Conservation (phyloP, 495 filamentous ascomycete species). For the Lasiosphaeria ovina region DNA sequence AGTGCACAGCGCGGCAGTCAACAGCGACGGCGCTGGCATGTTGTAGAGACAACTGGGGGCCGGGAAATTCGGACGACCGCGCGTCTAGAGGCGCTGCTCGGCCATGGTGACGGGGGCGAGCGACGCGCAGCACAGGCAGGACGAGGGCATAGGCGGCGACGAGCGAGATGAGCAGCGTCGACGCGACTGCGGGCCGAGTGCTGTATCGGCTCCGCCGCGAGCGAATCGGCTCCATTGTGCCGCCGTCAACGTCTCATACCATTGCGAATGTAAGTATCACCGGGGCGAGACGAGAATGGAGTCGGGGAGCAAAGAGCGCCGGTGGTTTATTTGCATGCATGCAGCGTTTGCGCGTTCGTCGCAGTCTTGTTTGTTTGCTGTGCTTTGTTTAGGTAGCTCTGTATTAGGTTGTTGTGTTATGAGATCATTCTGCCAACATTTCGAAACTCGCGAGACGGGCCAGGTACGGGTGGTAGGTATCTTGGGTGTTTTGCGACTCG, state of each 20-base stretch:
- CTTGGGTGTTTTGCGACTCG: neutral
- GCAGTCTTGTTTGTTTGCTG: too few relatives aligned
- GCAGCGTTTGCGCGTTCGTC: too few relatives aligned
- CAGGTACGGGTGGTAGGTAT: neutral
- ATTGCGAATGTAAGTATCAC: constrained; percentile 1
- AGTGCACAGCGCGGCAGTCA: constrained; percentile 80
- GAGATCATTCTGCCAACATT: constrained; percentile 14
- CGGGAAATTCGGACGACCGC: too few relatives aligned
- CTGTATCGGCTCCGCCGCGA: constrained; percentile 25
- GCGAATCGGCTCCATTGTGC: constrained; percentile 23
- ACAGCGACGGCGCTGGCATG: constrained; percentile 4
- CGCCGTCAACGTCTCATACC: constrained; percentile 13
- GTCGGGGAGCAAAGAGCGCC: neutral
- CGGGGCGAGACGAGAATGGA: neutral
- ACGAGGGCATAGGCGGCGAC: constrained; percentile 37
- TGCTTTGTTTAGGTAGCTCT: too few relatives aligned
- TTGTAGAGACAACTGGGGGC: too few relatives aligned
- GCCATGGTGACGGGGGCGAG: constrained; percentile 1
- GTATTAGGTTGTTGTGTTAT: constrained; percentile 4
- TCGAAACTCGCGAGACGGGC: neutral
- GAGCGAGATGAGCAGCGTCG: constrained; percentile 34
- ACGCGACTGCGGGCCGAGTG: constrained; percentile 40
- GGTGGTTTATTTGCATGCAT: too few relatives aligned
- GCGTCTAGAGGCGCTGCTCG: too few relatives aligned
- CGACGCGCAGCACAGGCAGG: constrained; percentile 11